Evolutionary conservation across 129 eudicot genomes (phyloP), one percentile per base, ranked within the genome.

Genomic region (Lactuca saligna): DNA sequence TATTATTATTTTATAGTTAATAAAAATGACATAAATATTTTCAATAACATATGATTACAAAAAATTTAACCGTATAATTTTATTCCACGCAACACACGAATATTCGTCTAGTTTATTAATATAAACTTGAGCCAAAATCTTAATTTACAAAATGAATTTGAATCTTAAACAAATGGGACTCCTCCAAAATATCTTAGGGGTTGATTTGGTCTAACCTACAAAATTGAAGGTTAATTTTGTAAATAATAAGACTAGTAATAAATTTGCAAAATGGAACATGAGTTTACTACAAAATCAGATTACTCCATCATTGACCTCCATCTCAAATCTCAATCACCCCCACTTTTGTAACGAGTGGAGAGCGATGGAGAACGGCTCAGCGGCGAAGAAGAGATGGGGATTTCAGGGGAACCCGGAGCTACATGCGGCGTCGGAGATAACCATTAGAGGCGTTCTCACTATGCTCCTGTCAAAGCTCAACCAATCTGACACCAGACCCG

Each of bases 391-490:
- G 63, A 66, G 50, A 80, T 84, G 83, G 83, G 61, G 81, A 8
- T 81, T 84, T 65, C 68, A 33, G 53, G 63, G 39, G 25, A 84
- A 81, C 78, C 61, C 75, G 2, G 68, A 49, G 34, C 70, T 71
- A 35, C 61, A 39, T 12, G 44, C 41, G 72, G 69, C 65, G 20
- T 67, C 82, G 3, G 78, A 61, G 9, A 50, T 73, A 57, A 82
- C 82, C 44, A 65, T 82, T 37, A 77, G 87, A 68, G 78, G 85
- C 5, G 82, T 82, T 39, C 81, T 77, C 3, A 50, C 50, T 17
- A 64, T 68, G 81, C 57, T 85, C n/a, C 55, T 60, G 61, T 68
- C 63, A 0, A 85, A 76, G 50, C 82, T 85, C 68, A 49, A 85
- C 68, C 33, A 61, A 57, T 48, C 72, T 4, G 87, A 82, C 62